Evolutionary conservation across 495 filamentous ascomycete genomes (phyloP), one percentile per base, ranked within the genome.

Genomic region (Aspergillus sclerotioniger): DNA sequence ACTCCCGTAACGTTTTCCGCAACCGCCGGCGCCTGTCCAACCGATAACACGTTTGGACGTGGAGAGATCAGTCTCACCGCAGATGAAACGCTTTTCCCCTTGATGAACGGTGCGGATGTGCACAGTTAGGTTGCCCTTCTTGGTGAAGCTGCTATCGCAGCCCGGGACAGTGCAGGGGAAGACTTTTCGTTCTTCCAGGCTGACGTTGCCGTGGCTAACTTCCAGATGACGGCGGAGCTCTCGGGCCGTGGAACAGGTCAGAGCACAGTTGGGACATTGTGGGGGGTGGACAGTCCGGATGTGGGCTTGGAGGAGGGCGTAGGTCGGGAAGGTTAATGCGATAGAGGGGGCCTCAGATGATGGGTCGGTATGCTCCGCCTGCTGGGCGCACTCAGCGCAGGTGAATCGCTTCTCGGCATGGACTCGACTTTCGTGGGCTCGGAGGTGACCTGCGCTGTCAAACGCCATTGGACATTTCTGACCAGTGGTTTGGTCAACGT

Each of bases 81-180:
- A 96, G n/a, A 87, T 76, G 59, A 88, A 95, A 1, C 82, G 80
- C 39, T 77, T 79, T 44, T 79, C 71, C 25, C 85, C 84, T 56
- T 88, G 76, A 64, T 98, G 94, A 0, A 87, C 85, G 4, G 82
- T 85, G 20, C 85, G 84, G 53, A 90, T 77, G 64, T 98, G 94
- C 0, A 85, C 83, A 29, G 85, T 88, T 19, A 96, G 78, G 65
- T 96, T 96, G 0, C 86, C 86, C 57, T 81, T 83, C 64, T 87
- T 85, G 8, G 90, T 90, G 71, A 96, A 96, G 53, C 76, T 81
- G 55, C 87, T 85, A 45, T 75, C 81, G 66, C 90, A 96, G 16
- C 78, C 87, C 7, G 74, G 67, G 62, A 82, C 75, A 0, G 81
- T 80, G 69, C 92, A 96, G 8, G 71, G 61, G 55, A 87, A 82